Base-by-base conservation (phyloP, 805 yeast genomes). In the Komagataella kurtzmanii region DNA sequence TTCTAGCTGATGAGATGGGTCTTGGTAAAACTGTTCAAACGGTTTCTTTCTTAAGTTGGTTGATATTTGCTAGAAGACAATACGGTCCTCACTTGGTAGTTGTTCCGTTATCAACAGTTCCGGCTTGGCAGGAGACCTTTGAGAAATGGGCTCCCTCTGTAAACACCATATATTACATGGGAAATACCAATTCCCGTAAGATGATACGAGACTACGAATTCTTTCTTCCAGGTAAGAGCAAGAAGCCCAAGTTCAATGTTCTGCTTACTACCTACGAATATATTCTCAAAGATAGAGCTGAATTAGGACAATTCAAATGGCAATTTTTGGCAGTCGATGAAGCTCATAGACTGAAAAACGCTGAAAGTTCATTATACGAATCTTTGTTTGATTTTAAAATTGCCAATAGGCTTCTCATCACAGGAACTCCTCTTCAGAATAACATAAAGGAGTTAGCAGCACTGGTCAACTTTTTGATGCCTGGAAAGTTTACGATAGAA, bases 91-190 rank as follows among this genome's bases (percentile, higher is more conserved):
- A 91, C 66, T 64, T 93, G 47, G 93, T 93, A 17, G 99, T 93
- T 30, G 99, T 93, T 6, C 99, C 99, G 0, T 71, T 93, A 53
- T 86, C 96, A 2, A 93, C 99, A 0, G 81, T 93, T 52, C 97
- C 98, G 2, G 96, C 99, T 0, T 93, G 99, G 99, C 98, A 93
- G 69, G 99, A 93, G 64, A 93, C 99, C 2, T 88, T 93, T 66
- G 98, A 93, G 59, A 80, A 82, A 61, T 93, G 99, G 99, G 79
- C 99, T 0, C 98, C 99, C 2, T 98, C 90, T 63, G 73, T 93
- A 54, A 93, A 95, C 64, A 88, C 91, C 67, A 80, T 93, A 55
- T 88, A 88, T 61, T 93, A 91, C 63, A 75, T 90, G 73, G 99
- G 99, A 50, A 93, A 93, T 64, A 81, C 93, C 44, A 79, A 81